A percentile compares a stretch with the other conserved stretches of the same genome.
Conservation (phyloP, 164 flowering plant genomes). For the Nelumbo lutea region DNA sequence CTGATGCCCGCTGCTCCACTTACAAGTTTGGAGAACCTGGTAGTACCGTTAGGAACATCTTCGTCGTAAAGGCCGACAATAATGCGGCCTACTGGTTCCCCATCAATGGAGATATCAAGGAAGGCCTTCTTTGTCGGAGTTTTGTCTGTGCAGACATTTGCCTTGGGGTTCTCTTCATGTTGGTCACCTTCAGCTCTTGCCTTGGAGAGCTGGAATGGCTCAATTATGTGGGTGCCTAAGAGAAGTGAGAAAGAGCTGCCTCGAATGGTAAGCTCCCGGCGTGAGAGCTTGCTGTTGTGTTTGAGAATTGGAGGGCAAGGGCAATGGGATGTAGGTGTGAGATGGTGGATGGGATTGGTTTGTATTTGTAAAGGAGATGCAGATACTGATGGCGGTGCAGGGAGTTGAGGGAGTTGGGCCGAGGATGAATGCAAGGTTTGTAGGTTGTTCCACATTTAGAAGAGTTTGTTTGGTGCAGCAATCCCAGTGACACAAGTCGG, state of each 20-base stretch:
- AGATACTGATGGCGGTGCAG: conserved; percentile 6
- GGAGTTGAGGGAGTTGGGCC: conserved; percentile 14
- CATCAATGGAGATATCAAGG: conserved; percentile 72
- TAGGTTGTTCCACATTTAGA: conserved; percentile 19
- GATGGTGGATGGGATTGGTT: neutral
- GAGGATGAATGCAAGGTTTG: conserved; percentile 9
- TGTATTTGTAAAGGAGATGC: conserved; percentile 14
- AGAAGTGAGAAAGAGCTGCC: conserved; percentile 40
- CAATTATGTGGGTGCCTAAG: conserved; percentile 24
- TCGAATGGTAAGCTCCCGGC: conserved; percentile 42
- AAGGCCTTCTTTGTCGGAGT: conserved; percentile 50
- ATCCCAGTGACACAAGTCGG: too few species aligned
- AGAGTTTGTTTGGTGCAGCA: neutral
- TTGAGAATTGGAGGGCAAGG: conserved; percentile 11
- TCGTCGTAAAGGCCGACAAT: conserved; percentile 51
- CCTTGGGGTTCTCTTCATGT: conserved; percentile 8
- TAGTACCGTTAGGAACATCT: conserved; percentile 44
- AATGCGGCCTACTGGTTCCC: conserved; percentile 65
- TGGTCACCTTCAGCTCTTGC: conserved; percentile 37
- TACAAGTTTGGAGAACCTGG: conserved; percentile 56
- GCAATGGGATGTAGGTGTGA: conserved; percentile 12
- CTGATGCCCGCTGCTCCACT: conserved; percentile 73
- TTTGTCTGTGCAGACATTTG: conserved; percentile 22
- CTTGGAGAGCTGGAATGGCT: conserved; percentile 22
- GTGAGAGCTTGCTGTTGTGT: conserved; percentile 35